phyloP scores from a whole-genome alignment of 2,329 filamentous ascomycete species.

The Dothideomycetidae sp. region DNA sequence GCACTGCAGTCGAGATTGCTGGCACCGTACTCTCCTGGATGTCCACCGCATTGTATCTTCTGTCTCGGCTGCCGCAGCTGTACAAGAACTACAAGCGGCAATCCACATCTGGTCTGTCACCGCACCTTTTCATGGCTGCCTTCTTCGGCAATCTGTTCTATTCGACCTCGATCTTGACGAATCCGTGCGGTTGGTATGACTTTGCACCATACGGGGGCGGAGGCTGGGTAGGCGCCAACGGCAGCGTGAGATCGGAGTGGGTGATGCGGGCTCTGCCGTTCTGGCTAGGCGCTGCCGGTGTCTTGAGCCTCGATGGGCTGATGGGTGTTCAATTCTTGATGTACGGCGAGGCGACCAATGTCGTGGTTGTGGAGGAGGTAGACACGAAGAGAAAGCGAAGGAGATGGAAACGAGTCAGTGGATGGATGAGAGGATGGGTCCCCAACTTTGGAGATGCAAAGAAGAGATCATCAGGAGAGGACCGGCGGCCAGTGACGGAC shows the following conservation, averaged over 20 bases:
- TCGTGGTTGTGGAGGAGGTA: slow-evolving; percentile 33
- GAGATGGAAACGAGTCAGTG: slow-evolving; percentile 43
- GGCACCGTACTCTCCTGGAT: slow-evolving; percentile 42
- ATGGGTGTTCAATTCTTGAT: slow-evolving; percentile 49
- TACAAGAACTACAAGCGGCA: slow-evolving; percentile 50
- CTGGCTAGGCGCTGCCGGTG: slow-evolving; percentile 51
- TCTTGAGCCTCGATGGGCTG: slow-evolving; percentile 46
- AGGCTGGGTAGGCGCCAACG: slow-evolving; percentile 43
- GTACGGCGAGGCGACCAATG: slow-evolving; percentile 37
- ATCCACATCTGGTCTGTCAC: slow-evolving; percentile 49
- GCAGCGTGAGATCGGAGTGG: slow-evolving; percentile 43
- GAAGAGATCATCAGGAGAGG: neutral
- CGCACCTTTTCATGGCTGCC: slow-evolving; percentile 49
- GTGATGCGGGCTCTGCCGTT: slow-evolving; percentile 45
- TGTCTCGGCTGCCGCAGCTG: slow-evolving; percentile 48
- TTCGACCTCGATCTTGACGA: slow-evolving; percentile 45
- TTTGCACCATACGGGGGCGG: slow-evolving; percentile 40
- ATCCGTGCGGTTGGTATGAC: slow-evolving; percentile 48
- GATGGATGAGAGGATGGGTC: slow-evolving; percentile 54
- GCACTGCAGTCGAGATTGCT: slow-evolving; percentile 27
- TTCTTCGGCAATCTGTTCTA: slow-evolving; percentile 58
- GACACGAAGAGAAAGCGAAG: slow-evolving; percentile 24
- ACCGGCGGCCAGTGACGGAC: neutral
- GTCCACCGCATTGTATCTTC: slow-evolving; percentile 43
- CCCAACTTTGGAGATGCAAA: slow-evolving; percentile 32